Evolutionary conservation across 2,329 filamentous ascomycete genomes (phyloP), one percentile per base, ranked within the genome.

Genomic region (Dactylellina cionopaga): DNA sequence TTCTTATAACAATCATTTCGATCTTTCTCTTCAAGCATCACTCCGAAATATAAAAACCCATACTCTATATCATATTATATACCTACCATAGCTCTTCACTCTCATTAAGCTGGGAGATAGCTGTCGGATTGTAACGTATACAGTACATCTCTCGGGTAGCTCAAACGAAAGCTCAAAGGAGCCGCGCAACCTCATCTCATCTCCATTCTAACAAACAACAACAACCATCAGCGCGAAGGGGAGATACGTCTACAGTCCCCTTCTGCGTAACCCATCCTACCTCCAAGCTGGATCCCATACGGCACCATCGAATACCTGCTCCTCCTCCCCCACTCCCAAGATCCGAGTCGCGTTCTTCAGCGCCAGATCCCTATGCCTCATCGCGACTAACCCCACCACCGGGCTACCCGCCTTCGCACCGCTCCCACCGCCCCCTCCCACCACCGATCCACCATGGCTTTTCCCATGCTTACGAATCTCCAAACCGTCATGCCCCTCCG

Each of bases 201-300:
- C 65, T 49, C 64, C n/a, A 35, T 27, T 29, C 17, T 43, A 27
- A 59, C 24, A 47, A 15, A 56, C 46, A 62, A 59, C 49, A 46
- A 37, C 41, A 55, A 37, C 47, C 25, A 47, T 37, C 46, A 47
- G 44, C 59, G 25, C 59, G 37, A 49, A 63, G 41, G 29, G 27
- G 49, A 43, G 55, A 55, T 56, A 56, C 49, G 29, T 51, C 39
- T 44, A 10, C 24, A 35, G 17, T 22, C 35, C 37, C 52, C 52
- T 68, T 47, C 47, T n/a, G 15, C 56, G 10, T 31, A n/a, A 49
- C 37, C 24, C 31, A 13, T 13, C 47, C 13, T 10, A 35, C 46
- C 51, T 64, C 44, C 68, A 72, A 72, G 46, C 68, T 72, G 68
- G 68, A 72, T 72, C 68, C 59, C 52, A 55, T 72, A 65, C 59